These are phyloP conservation scores for Kappamyces sp. DNA, from an alignment of 192 early-diverging fungal genomes.

Conservation along the genomic window DNA sequence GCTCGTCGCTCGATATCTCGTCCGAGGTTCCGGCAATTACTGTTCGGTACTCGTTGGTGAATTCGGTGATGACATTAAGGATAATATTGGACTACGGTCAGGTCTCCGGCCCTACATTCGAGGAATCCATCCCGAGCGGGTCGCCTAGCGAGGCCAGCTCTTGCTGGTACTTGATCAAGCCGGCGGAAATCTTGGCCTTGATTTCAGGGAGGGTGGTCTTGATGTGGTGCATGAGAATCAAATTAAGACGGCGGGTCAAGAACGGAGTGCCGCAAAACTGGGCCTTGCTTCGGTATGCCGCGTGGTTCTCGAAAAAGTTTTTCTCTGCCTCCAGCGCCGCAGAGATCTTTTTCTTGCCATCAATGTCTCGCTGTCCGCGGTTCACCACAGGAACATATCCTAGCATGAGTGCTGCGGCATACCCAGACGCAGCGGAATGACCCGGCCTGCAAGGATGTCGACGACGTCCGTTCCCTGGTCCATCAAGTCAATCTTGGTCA, in stretches of 20 bases:
- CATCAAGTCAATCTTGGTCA: slow-evolving; percentile 99
- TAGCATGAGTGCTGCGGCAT: slow-evolving; percentile 22
- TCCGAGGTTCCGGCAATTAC: slow-evolving; percentile 93
- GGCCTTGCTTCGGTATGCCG: slow-evolving; percentile 90
- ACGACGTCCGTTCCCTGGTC: slow-evolving; percentile 99
- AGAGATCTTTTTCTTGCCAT: slow-evolving; percentile 82
- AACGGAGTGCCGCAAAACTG: slow-evolving; percentile 99
- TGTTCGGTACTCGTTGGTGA: slow-evolving; percentile 93
- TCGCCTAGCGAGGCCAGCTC: slow-evolving; percentile 91
- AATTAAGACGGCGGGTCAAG: slow-evolving; percentile 91
- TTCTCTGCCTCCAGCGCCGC: slow-evolving; percentile 84
- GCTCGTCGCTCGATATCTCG: slow-evolving; percentile 89
- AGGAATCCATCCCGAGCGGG: slow-evolving; percentile 42
- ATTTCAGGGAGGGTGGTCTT: slow-evolving; percentile 97
- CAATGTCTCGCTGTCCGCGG: slow-evolving; percentile 97
- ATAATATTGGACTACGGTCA: slow-evolving; percentile 72
- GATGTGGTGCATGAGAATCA: slow-evolving; percentile 99
- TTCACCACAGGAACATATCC: slow-evolving; percentile 99
- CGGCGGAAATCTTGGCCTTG: slow-evolving; percentile 89
- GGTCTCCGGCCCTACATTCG: background rate
- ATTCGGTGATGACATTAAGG: slow-evolving; percentile 97
- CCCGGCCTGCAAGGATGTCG: slow-evolving; percentile 93
- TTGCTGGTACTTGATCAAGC: slow-evolving; percentile 73
- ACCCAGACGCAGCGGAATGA: slow-evolving; percentile 94
- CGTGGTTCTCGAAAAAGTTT: slow-evolving; percentile 91